Base-by-base conservation (phyloP, 2,329 filamentous ascomycete genomes). In the Fusarium begoniae region DNA sequence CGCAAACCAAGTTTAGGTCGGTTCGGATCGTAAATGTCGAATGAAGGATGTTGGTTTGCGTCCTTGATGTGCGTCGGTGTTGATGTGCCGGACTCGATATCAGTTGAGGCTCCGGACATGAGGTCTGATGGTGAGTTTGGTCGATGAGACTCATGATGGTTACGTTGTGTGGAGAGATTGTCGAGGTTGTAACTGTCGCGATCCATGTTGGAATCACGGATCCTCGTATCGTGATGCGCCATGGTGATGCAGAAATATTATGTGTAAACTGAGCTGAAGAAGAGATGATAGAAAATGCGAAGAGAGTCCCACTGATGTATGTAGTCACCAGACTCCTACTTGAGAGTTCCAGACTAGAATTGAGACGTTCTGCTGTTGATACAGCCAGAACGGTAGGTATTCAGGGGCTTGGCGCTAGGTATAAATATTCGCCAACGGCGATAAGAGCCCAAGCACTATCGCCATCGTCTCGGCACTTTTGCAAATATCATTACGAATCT, bases 1-100 rank as follows among this genome's bases (percentile, higher is more conserved):
- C 82, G 82, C 28, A 88, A 63, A 15, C 79, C 68, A 4, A 87
- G 74, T 59, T 81, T 84, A 68, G 78, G 75, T 67, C 74, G 69
- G 24, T 70, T 67, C 15, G 70, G 70, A 18, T 73, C 70, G 57
- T 66, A 63, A 24, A 67, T 66, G 22, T 73, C 70, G 54, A 63
- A 70, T 14, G 66, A 56, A 8, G 37, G 22, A 38, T 44, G 32
- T 45, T 63, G 26, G 24, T 35, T 15, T 43, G 48, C 51, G 30
- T 57, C 47, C 24, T 69, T 70, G 13, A 56, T 26, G 12, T 45
- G 40, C 20, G 59, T 59, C 3, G 67, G 67, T 53, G 67, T 70
- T 38, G 68, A 66, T 58, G 54, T 17, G 5, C 65, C 65, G 12
- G 65, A 68, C 26, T 68, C 65, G 24, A 68, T 57, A n/a, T 68